Evolutionary conservation across 164 flowering plant species (phyloP), one percentile per base, ranked within the genome.

Genomic region (Litsea cubeba): DNA sequence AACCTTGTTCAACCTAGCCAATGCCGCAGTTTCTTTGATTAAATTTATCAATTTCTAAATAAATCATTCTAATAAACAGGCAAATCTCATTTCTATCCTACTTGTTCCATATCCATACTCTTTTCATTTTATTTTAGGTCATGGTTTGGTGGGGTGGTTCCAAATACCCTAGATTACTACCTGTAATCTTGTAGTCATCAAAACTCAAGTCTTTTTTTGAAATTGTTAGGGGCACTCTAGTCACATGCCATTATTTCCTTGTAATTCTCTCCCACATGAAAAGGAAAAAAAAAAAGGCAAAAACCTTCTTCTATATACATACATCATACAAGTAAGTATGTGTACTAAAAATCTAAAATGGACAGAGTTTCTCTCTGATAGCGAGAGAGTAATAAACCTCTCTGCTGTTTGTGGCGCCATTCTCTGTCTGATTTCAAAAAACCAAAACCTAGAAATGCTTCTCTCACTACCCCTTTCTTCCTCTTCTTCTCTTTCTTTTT

Each of bases 381-480:
- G 66, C 12, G 66, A 28, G 69, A 65, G 69, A 28, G 69, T 66
- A 5, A 17, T 14, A 66, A 66, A 35, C 20, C 18, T 30, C 18
- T 15, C 69, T 28, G 40, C n/a, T 65, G 35, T 30, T 30, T 30
- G 62, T 73, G 62, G 75, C 75, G 75, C 75, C 75, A 65, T 65
- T 73, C 69, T 32, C 69, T 11, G 20, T 65, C 63, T 60, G 28
- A 25, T 50, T 65, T 65, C 70, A 65, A 65, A 73, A 71, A 66
- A 66, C 2, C 71, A 40, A 46, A 68, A n/a, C 57, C 23, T 5
- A 17, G 22, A 22, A 68, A 46, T 68, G 71, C 71, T 54, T 54
- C 18, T 17, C 20, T 54, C 60, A 15, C 60, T 14, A 28, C 49
- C 46, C 40, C 20, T 35, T 66, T 66, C 69, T 66, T 20, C 69